Conservation (phyloP, 2,329 filamentous ascomycete genomes). For the Tolypocladium tundrense region DNA sequence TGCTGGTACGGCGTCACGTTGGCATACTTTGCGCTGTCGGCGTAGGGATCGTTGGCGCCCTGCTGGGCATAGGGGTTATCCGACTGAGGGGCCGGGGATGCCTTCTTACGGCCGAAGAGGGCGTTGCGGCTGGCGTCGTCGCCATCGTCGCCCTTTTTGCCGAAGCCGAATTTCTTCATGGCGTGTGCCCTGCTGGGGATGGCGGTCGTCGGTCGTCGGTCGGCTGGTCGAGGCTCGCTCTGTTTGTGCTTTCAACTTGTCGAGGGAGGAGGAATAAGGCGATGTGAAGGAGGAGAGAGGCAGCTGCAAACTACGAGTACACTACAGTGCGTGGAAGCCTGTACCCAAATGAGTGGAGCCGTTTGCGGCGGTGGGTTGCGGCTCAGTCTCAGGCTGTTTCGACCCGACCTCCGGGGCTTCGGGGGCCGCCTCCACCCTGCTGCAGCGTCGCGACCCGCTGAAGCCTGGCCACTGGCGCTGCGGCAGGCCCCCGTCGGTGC, state of each 20-base stretch:
- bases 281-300: not conserved
- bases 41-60: constrained; percentile 42
- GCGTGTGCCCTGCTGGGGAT: not conserved
- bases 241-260: not conserved
- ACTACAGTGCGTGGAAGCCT: not conserved
- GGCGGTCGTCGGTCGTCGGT: not conserved
- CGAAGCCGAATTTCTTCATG: constrained; percentile 53
- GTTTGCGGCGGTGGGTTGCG: not conserved
- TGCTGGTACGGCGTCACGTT: constrained; percentile 36
- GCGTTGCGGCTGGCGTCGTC: constrained; percentile 38
- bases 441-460: not conserved
- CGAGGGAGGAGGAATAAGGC: not conserved
- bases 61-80: constrained; percentile 50
- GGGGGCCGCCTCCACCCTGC: not conserved
- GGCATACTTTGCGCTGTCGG: constrained; percentile 34
- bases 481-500: not conserved
- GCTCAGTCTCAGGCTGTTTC: not conserved
- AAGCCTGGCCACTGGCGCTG: not conserved
- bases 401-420: not conserved
- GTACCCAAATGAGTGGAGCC: not conserved
- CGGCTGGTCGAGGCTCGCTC: not conserved
- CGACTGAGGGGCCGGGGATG: constrained; percentile 30
- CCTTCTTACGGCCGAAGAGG: constrained; percentile 45
- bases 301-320: too few species aligned
- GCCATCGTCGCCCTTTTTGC: constrained; percentile 42